A percentile compares a stretch with the other conserved stretches of the same genome.
These are phyloP conservation scores for Isatis tinctoria DNA, from an alignment of 345 rosid genomes.

Conservation along the genomic window DNA sequence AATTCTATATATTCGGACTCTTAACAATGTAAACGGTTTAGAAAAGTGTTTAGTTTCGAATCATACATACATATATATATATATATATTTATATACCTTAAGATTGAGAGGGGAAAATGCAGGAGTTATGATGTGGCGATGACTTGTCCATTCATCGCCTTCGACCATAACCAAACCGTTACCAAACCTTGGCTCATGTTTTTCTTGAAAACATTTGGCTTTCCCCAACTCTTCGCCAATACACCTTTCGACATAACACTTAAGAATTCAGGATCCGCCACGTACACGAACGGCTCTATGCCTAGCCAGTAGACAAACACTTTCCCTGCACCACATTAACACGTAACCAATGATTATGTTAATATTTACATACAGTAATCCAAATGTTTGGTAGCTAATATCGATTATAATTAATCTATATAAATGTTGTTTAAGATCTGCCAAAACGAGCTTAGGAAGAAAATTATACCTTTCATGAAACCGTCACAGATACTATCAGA, in stretches of 20 bases:
- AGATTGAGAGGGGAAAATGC: conserved; percentile 76
- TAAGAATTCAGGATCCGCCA: background rate
- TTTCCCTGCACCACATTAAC: background rate
- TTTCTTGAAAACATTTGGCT: background rate
- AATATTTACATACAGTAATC: background rate
- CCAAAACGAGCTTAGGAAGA: no score
- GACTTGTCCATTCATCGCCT: conserved; percentile 88
- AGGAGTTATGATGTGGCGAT: conserved; percentile 81
- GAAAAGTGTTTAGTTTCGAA: no score
- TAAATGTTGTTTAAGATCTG: background rate
- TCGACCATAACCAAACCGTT: conserved; percentile 80
- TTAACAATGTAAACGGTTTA: no score
- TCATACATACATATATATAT: no score
- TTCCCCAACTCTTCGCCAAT: background rate
- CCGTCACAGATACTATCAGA: background rate
- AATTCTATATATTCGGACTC: no score
- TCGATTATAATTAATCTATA: background rate
- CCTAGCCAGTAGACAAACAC: conserved; percentile 58
- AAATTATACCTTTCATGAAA: background rate
- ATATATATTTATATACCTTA: no score
- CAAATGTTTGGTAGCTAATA: background rate
- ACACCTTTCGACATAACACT: background rate
- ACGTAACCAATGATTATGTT: background rate
- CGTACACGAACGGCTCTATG: conserved; percentile 80
- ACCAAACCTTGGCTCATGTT: conserved; percentile 96